These are phyloP conservation scores for Pichia pseudocactophila DNA, from an alignment of 805 yeast species.

Conservation along the genomic window DNA sequence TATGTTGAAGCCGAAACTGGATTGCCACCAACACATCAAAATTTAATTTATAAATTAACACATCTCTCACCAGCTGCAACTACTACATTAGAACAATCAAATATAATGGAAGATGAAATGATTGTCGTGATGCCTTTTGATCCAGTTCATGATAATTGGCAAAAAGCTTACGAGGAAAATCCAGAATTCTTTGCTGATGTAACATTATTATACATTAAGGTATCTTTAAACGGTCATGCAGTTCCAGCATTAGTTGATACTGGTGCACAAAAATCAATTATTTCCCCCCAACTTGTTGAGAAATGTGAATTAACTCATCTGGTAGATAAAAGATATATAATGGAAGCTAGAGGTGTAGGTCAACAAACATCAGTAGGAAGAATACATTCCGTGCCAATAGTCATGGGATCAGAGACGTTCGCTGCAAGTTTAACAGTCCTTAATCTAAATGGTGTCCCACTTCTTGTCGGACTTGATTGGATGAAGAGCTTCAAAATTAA, in stretches of 20 bases:
- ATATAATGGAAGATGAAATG: constrained; percentile 2
- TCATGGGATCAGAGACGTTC: constrained; percentile 55
- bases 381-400: constrained; percentile 81
- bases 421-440: constrained; percentile 66
- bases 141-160: constrained; percentile 32
- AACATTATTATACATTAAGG: constrained; percentile 71
- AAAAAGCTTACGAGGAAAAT: constrained; percentile 72
- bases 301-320: constrained; percentile 58
- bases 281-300: constrained; percentile 71
- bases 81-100: constrained; percentile 7
- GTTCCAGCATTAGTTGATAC: constrained; percentile 93
- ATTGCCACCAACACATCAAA: constrained; percentile 9
- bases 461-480: constrained; percentile 87
- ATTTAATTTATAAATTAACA: constrained; percentile 5
- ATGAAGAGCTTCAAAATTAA: constrained; percentile 77
- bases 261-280: constrained; percentile 88
- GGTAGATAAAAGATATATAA: constrained; percentile 71
- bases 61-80: constrained; percentile 5
- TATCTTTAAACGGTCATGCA: constrained; percentile 69
- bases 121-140: constrained; percentile 7
- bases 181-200: constrained; percentile 88
- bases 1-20: constrained; percentile 8
- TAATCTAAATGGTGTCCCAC: constrained; percentile 56
- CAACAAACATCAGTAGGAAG: constrained; percentile 68
- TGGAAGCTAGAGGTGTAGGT: constrained; percentile 90